Conservation (phyloP, 176 grass and related monocot genomes). For the Pontederia paniculata region DNA sequence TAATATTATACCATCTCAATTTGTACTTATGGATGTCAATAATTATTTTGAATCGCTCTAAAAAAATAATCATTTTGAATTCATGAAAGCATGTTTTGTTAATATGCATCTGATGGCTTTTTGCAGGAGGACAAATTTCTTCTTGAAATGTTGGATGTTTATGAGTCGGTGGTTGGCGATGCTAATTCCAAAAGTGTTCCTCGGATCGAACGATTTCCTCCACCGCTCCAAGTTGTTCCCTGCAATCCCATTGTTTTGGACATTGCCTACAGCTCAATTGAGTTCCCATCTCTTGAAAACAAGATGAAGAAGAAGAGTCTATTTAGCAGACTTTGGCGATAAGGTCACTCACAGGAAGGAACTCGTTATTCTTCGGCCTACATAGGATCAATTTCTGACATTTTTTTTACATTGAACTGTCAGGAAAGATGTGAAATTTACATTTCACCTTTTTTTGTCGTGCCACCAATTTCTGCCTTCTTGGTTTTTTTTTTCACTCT, state of each 20-base stretch:
- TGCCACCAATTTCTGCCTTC: too few relatives aligned
- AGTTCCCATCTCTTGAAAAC: constrained; percentile 79
- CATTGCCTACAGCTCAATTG: constrained; percentile 66
- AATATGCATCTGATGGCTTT: background rate
- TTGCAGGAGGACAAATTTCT: constrained; percentile 61
- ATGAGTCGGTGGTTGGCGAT: constrained; percentile 75
- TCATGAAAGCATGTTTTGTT: constrained; percentile 7
- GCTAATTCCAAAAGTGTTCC: constrained; percentile 40
- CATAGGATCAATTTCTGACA: too few relatives aligned
- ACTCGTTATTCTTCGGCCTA: background rate
- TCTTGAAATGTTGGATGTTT: constrained; percentile 59
- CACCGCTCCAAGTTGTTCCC: constrained; percentile 55
- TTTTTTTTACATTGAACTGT: too few relatives aligned
- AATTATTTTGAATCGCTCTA: too few relatives aligned
- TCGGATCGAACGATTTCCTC: constrained; percentile 59
- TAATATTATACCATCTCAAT: background rate
- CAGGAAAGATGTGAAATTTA: too few relatives aligned
- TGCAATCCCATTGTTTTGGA: constrained; percentile 97
- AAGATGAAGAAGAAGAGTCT: constrained; percentile 98
- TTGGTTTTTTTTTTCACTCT: too few relatives aligned
- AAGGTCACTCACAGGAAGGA: too few relatives aligned
- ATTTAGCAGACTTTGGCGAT: constrained; percentile 74
- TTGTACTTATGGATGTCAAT: too few relatives aligned
- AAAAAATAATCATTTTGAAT: too few relatives aligned
- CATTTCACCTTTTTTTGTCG: too few relatives aligned